Evolutionary conservation across 2,329 filamentous ascomycete genomes (phyloP), one percentile per base, ranked within the genome.

Genomic region (Ophiostoma perfectum): DNA sequence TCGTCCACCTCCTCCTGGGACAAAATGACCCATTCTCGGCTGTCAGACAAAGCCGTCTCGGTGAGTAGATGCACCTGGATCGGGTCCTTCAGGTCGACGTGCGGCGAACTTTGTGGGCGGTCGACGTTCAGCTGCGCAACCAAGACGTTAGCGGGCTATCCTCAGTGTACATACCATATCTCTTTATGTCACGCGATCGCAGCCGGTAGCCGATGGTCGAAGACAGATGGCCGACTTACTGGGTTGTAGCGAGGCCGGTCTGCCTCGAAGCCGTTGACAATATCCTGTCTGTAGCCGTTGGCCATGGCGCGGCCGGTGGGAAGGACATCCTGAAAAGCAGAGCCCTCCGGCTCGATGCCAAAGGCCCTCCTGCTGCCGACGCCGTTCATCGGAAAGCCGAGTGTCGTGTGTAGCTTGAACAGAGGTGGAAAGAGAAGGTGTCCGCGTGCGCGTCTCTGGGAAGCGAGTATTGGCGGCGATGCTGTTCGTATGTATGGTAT

Each of bases 61-160:
- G 95, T 93, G 69, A 99, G 85, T 64, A 99, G 81, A 77, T 98
- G 96, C 77, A 97, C 88, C 74, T 93, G 90, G 62, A 99, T 90
- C 70, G 83, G 86, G 77, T 91, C 90, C 71, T 86, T 86, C 67
- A 89, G 80, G 73, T 90, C 85, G 72, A 88, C 82, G 11, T 84
- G 80, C 4, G 78, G 79, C 27, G 85, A 86, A 73, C 82, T 88
- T 71, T 85, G 84, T 11, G 82, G 80, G 66, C 82, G 81, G 42
- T 80, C 78, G 49, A 78, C 71, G 73, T 84, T 86, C 75, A 81
- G 77, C 86, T 87, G 44, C 38, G 38, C 16, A 9, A 39, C 39
- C 5, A 18, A 27, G 27, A 38, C n/a, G 38, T 18, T 4, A 60
- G 66, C 11, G 16, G n/a, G 9, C 45, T 12, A 44, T 3, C 7